Evolutionary conservation across 805 yeast genomes (phyloP), one percentile per base, ranked within the genome.

Genomic region (Torulaspora franciscae): DNA sequence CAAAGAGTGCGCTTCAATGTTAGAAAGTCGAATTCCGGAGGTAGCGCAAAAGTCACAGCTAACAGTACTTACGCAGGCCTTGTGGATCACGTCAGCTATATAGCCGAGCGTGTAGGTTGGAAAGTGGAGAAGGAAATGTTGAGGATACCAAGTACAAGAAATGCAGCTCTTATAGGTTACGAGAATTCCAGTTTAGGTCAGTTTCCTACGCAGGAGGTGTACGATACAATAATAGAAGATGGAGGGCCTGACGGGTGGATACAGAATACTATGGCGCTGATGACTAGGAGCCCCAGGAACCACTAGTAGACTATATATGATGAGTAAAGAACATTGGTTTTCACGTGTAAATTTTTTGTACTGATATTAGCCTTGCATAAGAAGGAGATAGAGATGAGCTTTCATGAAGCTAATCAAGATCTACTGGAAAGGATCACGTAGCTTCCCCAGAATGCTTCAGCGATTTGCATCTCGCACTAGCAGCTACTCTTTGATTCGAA

Each of bases 231-330:
- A 14, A 74, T 77, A 4, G 69, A 77, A 55, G 95, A 87, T 60
- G 96, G 96, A 8, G 96, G 96, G 10, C 90, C 93, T 1, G 87
- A 82, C 47, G 86, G 90, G 1, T 90, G 96, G 95, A 83, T 87
- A 4, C 90, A 83, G 55, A 81, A 83, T 54, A 76, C 89, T 2
- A 77, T 86, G 80, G 73, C 78, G 0, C 68, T 89, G 57, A 79
- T 81, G 75, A 77, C 79, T 51, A 76, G 76, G 51, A 73, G 79
- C 7, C 95, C 95, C 4, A 71, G 95, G 64, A 75, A 76, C 50
- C 96, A 88, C 65, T 84, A 59, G 61, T 19, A 19, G 8, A 17
- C 14, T 30, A 41, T 35, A 28, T 4, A 32, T 30, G 17, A 38
- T 19, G 27, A 7, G 14, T 32, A 26, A 14, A 29, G 15, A n/a